phyloP scores from a whole-genome alignment of 2,329 filamentous ascomycete genomes.

The Phialophora tarda region DNA sequence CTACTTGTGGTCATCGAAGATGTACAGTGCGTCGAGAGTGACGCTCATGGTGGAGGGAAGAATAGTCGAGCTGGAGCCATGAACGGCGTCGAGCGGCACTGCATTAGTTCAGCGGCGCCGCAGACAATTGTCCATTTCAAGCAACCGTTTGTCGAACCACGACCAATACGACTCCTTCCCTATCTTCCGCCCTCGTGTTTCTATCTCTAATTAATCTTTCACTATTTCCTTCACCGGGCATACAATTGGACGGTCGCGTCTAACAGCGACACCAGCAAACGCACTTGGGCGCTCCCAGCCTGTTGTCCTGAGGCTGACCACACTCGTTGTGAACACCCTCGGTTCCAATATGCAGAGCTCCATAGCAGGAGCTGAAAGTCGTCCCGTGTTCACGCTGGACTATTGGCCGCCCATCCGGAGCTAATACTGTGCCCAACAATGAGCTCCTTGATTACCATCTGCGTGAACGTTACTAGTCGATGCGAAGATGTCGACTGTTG shows the following conservation, averaged over 20 bases:
- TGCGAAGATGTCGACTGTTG: no score
- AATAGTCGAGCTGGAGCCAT: background rate
- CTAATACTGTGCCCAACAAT: background rate
- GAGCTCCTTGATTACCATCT: background rate
- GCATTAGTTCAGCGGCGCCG: background rate
- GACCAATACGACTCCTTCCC: background rate
- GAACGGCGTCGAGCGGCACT: background rate
- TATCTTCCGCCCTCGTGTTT: background rate
- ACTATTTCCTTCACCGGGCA: no score
- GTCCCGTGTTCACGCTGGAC: background rate
- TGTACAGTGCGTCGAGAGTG: conserved; percentile 92
- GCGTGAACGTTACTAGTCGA: no score
- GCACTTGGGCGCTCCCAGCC: no score
- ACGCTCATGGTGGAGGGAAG: conserved; percentile 69
- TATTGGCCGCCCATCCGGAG: background rate
- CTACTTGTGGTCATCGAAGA: conserved; percentile 95
- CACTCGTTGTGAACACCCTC: background rate
- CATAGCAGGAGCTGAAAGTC: background rate
- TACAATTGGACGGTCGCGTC: no score
- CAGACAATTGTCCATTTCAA: conserved; percentile 1
- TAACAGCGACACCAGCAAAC: no score
- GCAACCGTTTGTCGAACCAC: conserved; percentile 1
- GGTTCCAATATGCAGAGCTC: background rate
- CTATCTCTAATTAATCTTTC: no score
- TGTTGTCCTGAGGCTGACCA: background rate